phyloP scores from a whole-genome alignment of 2,329 filamentous ascomycete genomes.

The Verticillium nonalfalfae region DNA sequence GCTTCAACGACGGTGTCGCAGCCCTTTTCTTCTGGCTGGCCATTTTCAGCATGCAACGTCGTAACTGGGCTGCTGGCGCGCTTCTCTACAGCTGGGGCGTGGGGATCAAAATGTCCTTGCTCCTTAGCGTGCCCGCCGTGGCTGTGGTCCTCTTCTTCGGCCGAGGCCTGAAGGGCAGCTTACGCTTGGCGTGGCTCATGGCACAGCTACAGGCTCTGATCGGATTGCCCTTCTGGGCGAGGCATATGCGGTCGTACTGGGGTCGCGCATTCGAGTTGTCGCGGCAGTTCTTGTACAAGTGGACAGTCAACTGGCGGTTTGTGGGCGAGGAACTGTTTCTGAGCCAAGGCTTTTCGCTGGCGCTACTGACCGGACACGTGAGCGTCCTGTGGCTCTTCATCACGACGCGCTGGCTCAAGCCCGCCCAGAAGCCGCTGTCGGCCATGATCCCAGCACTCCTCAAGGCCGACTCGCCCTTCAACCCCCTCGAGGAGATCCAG shows the following conservation, averaged over 20 bases:
- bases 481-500: conserved; percentile 44
- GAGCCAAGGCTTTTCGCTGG: conserved; percentile 57
- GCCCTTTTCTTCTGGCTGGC: conserved; percentile 75
- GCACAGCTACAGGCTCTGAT: conserved; percentile 68
- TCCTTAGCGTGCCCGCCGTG: conserved; percentile 77
- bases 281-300: conserved; percentile 88
- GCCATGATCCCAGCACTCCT: conserved; percentile 43
- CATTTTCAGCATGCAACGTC: conserved; percentile 71
- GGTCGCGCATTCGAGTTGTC: conserved; percentile 84
- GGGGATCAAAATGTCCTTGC: conserved; percentile 90
- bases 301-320: conserved; percentile 99
- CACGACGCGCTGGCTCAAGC: conserved; percentile 64
- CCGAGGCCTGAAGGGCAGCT: conserved; percentile 56
- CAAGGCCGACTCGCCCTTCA: conserved; percentile 36
- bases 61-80: conserved; percentile 67
- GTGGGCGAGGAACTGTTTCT: conserved; percentile 79
- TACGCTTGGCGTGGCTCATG: conserved; percentile 67
- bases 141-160: conserved; percentile 70
- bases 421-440: conserved; percentile 52
- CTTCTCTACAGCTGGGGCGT: conserved; percentile 71
- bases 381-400: conserved; percentile 62
- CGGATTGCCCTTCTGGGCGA: conserved; percentile 60
- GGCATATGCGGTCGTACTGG: conserved; percentile 66
- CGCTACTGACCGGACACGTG: conserved; percentile 60
- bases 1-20: conserved; percentile 95